These are phyloP conservation scores for Colletotrichum theobromicola DNA, from an alignment of 2,329 filamentous ascomycete genomes.

Conservation along the genomic window DNA sequence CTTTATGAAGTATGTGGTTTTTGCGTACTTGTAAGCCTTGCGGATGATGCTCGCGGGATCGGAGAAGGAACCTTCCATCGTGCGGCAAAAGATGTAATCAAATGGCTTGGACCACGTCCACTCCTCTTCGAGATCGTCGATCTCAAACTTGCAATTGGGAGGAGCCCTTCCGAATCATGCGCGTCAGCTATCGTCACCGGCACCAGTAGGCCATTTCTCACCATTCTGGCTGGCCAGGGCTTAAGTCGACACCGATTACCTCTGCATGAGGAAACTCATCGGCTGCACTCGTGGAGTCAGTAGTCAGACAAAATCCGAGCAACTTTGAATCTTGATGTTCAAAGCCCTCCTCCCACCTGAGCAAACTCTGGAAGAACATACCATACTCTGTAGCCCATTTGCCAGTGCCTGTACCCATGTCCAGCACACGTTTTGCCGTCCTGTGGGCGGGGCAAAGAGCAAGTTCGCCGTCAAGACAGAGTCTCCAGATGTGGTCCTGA, in stretches of 20 bases:
- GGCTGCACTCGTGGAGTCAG: too few species aligned
- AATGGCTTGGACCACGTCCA: conserved; percentile 37
- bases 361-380: conserved; percentile 12
- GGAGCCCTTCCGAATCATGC: conserved; percentile 34
- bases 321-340: background rate
- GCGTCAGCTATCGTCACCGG: background rate
- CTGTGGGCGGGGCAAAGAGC: conserved; percentile 28
- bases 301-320: background rate
- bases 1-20: background rate
- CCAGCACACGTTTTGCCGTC: conserved; percentile 37
- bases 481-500: conserved; percentile 36
- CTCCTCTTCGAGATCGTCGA: conserved; percentile 38
- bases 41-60: conserved; percentile 27
- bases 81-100: conserved; percentile 38
- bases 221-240: conserved; percentile 4
- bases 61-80: conserved; percentile 32
- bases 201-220: background rate
- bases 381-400: conserved; percentile 49
- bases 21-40: conserved; percentile 25
- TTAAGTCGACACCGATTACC: conserved; percentile 11
- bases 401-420: conserved; percentile 54
- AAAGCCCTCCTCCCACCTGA: conserved; percentile 29
- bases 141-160: conserved; percentile 48
- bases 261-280: too few species aligned
- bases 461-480: conserved; percentile 35